phyloP scores from a whole-genome alignment of 805 yeast genomes.

The Metschnikowia continentalis region DNA sequence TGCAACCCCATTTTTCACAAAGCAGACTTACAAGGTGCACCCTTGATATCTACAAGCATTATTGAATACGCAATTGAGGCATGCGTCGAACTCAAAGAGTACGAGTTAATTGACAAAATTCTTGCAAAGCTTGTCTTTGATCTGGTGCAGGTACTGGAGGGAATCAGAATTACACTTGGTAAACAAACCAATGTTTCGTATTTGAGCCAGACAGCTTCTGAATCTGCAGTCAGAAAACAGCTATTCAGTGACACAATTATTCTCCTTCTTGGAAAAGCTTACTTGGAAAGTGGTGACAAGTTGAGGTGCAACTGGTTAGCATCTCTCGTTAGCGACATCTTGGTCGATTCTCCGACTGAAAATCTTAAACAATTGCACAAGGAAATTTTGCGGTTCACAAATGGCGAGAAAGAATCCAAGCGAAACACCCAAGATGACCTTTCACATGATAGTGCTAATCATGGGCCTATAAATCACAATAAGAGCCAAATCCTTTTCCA shows the following conservation, averaged over 20 bases:
- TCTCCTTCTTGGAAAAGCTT: constrained; percentile 9
- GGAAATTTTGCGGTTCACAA: neutral
- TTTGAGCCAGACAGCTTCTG: neutral
- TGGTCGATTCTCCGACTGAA: neutral
- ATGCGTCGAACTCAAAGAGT: constrained; percentile 25
- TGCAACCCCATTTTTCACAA: constrained; percentile 8
- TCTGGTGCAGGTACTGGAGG: constrained; percentile 12
- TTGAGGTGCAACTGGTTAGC: constrained; percentile 15
- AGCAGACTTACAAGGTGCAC: neutral
- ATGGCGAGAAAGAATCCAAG: neutral
- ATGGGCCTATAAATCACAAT: neutral
- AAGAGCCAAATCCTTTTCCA: neutral
- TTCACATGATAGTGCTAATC: neutral
- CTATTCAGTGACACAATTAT: constrained; percentile 11
- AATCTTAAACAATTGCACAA: neutral
- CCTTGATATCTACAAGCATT: constrained; percentile 16
- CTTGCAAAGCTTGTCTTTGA: constrained; percentile 26
- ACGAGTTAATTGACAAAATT: constrained; percentile 29
- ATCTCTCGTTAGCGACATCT: constrained; percentile 2
- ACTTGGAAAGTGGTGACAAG: constrained; percentile 5
- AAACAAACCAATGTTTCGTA: neutral
- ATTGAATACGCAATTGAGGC: constrained; percentile 26
- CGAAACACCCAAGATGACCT: neutral
- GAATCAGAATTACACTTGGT: constrained; percentile 2
- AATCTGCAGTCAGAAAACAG: neutral